A percentile compares a stretch with the other conserved stretches of the same genome.
These are phyloP conservation scores for Podospora pseudoanserina DNA, from an alignment of 495 filamentous ascomycete species.

Conservation along the genomic window DNA sequence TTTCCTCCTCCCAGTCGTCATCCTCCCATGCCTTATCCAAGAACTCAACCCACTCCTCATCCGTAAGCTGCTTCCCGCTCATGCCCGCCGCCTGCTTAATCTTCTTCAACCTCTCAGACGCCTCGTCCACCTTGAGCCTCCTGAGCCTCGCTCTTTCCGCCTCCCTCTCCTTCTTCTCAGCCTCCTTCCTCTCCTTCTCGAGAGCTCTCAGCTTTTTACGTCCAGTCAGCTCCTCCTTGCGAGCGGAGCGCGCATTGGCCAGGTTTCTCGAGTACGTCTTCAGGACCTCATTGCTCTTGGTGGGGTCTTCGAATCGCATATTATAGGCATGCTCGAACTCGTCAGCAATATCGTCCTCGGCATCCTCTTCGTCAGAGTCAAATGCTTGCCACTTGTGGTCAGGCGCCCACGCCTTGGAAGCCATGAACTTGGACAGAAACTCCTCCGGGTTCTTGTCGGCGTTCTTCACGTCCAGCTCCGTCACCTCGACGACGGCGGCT, in stretches of 20 bases:
- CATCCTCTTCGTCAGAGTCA: constrained; percentile 88
- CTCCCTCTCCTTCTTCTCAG: constrained; percentile 69
- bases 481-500: constrained; percentile 44
- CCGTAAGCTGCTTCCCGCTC: constrained; percentile 60
- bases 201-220: constrained; percentile 73
- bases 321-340: constrained; percentile 93
- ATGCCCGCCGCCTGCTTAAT: constrained; percentile 86
- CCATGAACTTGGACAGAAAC: constrained; percentile 85
- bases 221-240: constrained; percentile 72
- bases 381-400: constrained; percentile 65
- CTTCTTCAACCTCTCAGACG: constrained; percentile 73
- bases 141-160: constrained; percentile 78
- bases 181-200: constrained; percentile 71
- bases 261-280: constrained; percentile 84
- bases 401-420: constrained; percentile 78
- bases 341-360: constrained; percentile 77
- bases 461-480: constrained; percentile 62
- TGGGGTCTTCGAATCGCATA: constrained; percentile 89
- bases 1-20: constrained; percentile 81
- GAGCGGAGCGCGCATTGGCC: constrained; percentile 72
- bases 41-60: constrained; percentile 75
- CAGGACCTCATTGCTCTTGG: constrained; percentile 74
- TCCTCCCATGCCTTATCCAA: constrained; percentile 84
- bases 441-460: constrained; percentile 89
- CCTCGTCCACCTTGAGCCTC: constrained; percentile 83